Base-by-base conservation (phyloP, 78 protist species). In the Dictyostelium firmibasis region DNA sequence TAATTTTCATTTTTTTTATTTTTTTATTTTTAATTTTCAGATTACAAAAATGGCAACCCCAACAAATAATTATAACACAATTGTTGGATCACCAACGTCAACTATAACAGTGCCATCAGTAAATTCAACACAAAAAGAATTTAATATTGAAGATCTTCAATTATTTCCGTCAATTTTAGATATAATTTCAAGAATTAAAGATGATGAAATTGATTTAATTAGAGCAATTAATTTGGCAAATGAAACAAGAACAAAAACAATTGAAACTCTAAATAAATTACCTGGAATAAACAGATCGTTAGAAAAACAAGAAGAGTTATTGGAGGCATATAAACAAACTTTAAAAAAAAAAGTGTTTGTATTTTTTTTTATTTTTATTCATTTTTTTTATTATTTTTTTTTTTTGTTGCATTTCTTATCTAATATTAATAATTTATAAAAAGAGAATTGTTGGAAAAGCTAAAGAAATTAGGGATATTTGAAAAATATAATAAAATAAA, bases 181-280 rank as follows among this genome's bases (percentile, higher is more conserved):
- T 78, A 89, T 89, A 18, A 81, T 89, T 0, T 78, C 94, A 44
- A 33, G 87, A 47, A 11, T 89, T 8, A 89, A 89, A 81, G 94
- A 89, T 81, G 94, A 89, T 75, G 94, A 89, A 70, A 38, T 89
- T 20, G 94, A 89, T 29, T 41, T 89, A 69, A 64, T 78, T 25
- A 78, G 82, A 69, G 94, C 94, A 35, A 70, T 81, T n/a, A 81
- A 78, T 57, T 38, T 74, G 36, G 25, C 74, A 8, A 89, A 89
- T 81, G 94, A 89, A 35, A 78, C 36, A 35, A 20, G 23, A 36
- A 29, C 47, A 4, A 64, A 81, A 70, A 20, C 81, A 9, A 18
- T 81, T 31, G 74, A 69, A 69, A 31, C 57, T 18, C 47, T 89
- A 23, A 50, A 25, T 13, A 31, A 50, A 33, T 31, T 89, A 78